Percentiles rank a stretch among this genome's conserved stretches.
phyloP scores from a whole-genome alignment of 352 stramenopile genomes.

The Pythium inflatum region DNA sequence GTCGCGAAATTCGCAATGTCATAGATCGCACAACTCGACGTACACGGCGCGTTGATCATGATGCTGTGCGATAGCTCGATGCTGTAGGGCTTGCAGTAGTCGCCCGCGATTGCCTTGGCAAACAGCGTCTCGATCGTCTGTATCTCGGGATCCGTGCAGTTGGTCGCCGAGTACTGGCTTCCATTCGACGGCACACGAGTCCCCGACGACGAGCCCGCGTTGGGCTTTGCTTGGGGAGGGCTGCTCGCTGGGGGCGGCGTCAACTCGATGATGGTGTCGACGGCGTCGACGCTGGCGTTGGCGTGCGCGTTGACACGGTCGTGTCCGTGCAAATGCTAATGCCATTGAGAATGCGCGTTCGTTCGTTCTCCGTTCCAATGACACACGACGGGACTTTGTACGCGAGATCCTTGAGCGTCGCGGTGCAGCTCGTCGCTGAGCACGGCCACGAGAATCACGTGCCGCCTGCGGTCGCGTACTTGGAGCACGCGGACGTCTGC shows the following conservation, averaged over 20 bases:
- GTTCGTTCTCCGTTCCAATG: constrained; percentile 3
- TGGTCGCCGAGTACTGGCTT: too few species aligned
- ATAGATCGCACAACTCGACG: constrained; percentile 29
- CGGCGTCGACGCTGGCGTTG: background rate
- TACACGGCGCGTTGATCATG: constrained; percentile 36
- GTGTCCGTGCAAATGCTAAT: constrained; percentile 21
- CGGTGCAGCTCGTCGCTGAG: constrained; percentile 23
- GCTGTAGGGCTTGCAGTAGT: constrained; percentile 30
- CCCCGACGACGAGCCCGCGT: too few species aligned
- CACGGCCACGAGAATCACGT: constrained; percentile 28
- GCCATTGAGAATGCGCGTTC: constrained; percentile 18
- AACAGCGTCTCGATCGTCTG: constrained; percentile 41
- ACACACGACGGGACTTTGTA: constrained; percentile 24
- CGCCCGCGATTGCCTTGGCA: constrained; percentile 30
- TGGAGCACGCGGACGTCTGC: constrained; percentile 3
- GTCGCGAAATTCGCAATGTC: constrained; percentile 25
- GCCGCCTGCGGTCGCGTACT: constrained; percentile 6
- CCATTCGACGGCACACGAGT: too few species aligned
- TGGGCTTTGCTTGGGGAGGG: too few species aligned
- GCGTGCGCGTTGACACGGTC: constrained; percentile 3
- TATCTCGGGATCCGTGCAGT: constrained; percentile 7
- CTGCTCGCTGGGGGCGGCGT: background rate
- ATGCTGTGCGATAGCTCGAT: constrained; percentile 25
- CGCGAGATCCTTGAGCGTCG: constrained; percentile 11
- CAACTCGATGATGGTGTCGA: background rate